phyloP scores from a whole-genome alignment of 2,329 filamentous ascomycete species.

The Botrytis elliptica region DNA sequence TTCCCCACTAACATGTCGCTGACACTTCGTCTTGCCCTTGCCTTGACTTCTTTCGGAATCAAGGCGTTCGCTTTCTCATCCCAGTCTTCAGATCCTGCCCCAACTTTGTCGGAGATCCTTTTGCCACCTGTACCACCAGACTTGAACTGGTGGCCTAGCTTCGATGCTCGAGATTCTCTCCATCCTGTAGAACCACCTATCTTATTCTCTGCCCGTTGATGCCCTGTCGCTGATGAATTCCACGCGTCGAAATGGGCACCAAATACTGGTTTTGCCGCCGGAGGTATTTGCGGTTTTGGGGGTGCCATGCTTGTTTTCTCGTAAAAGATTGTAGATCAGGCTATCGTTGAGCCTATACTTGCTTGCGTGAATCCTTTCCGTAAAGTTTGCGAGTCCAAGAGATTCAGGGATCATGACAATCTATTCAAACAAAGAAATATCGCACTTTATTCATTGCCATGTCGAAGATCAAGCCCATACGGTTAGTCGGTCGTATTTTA shows the following conservation, averaged over 20 bases:
- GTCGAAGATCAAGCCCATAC: neutral
- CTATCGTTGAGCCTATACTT: neutral
- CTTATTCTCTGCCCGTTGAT: slow-evolving; percentile 71
- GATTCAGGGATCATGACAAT: neutral
- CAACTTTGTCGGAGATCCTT: slow-evolving; percentile 63
- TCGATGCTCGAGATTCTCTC: slow-evolving; percentile 67
- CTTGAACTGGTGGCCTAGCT: slow-evolving; percentile 68
- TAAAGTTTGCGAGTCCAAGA: slow-evolving; percentile 2
- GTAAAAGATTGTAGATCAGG: slow-evolving; percentile 11
- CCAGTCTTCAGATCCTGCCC: slow-evolving; percentile 59
- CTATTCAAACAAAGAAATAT: slow-evolving; percentile 6
- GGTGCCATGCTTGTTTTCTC: slow-evolving; percentile 27
- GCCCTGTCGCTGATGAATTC: slow-evolving; percentile 73
- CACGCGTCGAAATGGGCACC: slow-evolving; percentile 60
- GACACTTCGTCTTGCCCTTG: slow-evolving; percentile 44
- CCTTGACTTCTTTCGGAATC: slow-evolving; percentile 44
- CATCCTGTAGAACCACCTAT: slow-evolving; percentile 64
- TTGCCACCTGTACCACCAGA: slow-evolving; percentile 56
- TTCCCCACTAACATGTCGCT: slow-evolving; percentile 49
- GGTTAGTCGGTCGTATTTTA: neutral
- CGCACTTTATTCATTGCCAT: neutral
- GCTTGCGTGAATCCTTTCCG: neutral
- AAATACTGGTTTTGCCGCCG: slow-evolving; percentile 41
- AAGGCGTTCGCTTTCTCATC: slow-evolving; percentile 47
- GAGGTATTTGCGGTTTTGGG: slow-evolving; percentile 29